Base-by-base conservation (phyloP, 1,139 yeast species). In the Sugiyamaella novakii region DNA sequence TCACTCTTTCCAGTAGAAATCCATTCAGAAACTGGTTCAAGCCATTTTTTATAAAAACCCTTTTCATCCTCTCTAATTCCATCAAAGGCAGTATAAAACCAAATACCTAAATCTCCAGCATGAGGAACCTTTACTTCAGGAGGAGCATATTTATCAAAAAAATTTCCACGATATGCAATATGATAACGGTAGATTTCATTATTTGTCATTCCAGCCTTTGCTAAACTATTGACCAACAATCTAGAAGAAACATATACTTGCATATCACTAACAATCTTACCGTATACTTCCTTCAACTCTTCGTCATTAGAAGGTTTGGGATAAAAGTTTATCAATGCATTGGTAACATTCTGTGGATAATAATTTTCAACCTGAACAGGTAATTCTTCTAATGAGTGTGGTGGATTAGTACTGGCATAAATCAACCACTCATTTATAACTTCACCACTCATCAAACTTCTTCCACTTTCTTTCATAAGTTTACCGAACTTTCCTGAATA, bases 331-430 rank as follows among this genome's bases (percentile, higher is more conserved):
- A 69, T 43, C 11, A 72, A 52, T 1, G 65, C 61, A 11, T 60
- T 53, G 28, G 68, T 62, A 11, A 67, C 65, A 3, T 55, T 54
- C 17, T 50, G 54, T 12, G 74, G 72, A 49, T 72, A 72, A 46
- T 70, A 70, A 49, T 71, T 71, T 46, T 62, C 63, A 36, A 72
- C 55, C 53, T 70, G 69, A 11, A 83, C 83, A 43, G 74, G 66
- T 34, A 86, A 67, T 59, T 85, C 73, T 59, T 84, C 92, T 44
- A 78, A 80, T 55, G 81, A 84, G 22, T 70, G 64, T 8, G 83
- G 82, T 19, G 76, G 73, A 0, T 72, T 68, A 17, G 69, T 55
- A 12, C 59, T 54, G 2, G 72, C 65, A 47, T 72, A 72, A 29
- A 62, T 55, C 5, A 55, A 54, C 7, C 60, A 63, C 48, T 72